phyloP scores from a whole-genome alignment of 371 early-diverging fungal species.

The Blastocladiella emersonii region DNA sequence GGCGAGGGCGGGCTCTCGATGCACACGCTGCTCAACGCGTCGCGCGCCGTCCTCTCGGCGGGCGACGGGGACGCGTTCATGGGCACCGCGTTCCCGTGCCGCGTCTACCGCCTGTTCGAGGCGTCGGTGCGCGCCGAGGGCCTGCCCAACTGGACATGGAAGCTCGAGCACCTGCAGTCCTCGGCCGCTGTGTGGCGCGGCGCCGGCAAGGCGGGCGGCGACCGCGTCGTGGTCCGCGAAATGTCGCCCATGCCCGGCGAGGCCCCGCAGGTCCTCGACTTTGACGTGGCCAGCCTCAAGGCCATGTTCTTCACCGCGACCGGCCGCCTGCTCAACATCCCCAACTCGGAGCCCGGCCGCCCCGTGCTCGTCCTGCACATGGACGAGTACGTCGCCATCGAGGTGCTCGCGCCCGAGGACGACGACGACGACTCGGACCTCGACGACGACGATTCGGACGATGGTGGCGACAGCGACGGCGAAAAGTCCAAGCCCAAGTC shows the following conservation, averaged over 20 bases:
- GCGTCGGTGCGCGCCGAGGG: constrained; percentile 25
- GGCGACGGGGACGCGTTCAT: not conserved
- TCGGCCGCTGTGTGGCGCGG: constrained; percentile 4
- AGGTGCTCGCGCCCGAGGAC: not conserved
- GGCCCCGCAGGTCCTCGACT: not conserved
- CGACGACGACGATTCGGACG: not conserved
- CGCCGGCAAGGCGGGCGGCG: constrained; percentile 56
- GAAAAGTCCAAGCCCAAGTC: too few relatives aligned
- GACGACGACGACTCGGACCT: not conserved
- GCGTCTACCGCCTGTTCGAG: constrained; percentile 46
- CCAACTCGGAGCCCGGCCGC: not conserved
- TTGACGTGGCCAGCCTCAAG: not conserved
- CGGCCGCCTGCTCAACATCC: not conserved
- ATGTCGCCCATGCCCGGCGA: not conserved
- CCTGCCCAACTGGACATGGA: constrained; percentile 7
- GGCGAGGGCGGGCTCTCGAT: constrained; percentile 17
- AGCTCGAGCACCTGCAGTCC: constrained; percentile 4
- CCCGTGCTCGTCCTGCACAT: constrained; percentile 1
- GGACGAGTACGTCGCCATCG: not conserved
- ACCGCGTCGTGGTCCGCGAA: constrained; percentile 40
- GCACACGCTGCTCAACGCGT: not conserved
- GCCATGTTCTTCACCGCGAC: not conserved
- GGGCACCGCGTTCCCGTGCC: constrained; percentile 23
- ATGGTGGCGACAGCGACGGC: too few relatives aligned
- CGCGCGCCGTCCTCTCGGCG: not conserved